A percentile compares a stretch with the other conserved stretches of the same genome.
Evolutionary conservation across 768 basidiomycete genomes (phyloP).

Genomic region (Macrolepiota albuminosa): DNA sequence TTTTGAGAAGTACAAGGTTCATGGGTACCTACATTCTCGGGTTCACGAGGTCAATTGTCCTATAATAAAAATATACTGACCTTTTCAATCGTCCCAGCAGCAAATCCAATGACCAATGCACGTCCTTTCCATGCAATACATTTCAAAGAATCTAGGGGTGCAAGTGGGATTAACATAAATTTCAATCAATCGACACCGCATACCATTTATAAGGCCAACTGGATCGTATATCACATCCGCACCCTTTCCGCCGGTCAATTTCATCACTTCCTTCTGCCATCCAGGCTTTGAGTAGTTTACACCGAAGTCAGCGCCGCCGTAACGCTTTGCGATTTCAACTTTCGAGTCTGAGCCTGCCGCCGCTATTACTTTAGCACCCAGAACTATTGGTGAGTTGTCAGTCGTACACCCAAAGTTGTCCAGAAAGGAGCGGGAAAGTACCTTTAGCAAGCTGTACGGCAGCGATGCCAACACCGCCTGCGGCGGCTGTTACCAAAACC

Average conservation of each 20-base stretch:
- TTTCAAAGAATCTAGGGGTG: constrained; percentile 67
- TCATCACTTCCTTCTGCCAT: constrained; percentile 90
- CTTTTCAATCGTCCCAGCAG: constrained; percentile 80
- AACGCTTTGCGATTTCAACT: constrained; percentile 66
- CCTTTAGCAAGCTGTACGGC: constrained; percentile 94
- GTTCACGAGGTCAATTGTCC: constrained; percentile 14
- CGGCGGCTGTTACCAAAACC: constrained; percentile 92
- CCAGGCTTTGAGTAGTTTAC: constrained; percentile 73
- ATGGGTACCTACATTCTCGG: constrained; percentile 61
- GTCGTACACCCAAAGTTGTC: neutral
- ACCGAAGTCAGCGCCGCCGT: constrained; percentile 79
- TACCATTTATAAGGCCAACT: constrained; percentile 72
- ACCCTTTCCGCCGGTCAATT: constrained; percentile 79
- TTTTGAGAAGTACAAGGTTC: constrained; percentile 80
- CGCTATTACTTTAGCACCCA: constrained; percentile 94
- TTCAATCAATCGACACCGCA: constrained; percentile 6
- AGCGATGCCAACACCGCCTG: constrained; percentile 90
- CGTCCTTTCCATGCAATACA: constrained; percentile 95
- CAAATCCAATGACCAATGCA: constrained; percentile 91
- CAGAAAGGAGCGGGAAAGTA: constrained; percentile 21
- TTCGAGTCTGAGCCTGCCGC: constrained; percentile 81
- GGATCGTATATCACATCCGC: constrained; percentile 88
- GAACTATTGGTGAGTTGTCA: constrained; percentile 37
- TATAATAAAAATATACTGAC: constrained; percentile 27
- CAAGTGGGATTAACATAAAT: neutral